Base-by-base conservation (phyloP, 768 basidiomycete species). In the Leccinum sublutescens region DNA sequence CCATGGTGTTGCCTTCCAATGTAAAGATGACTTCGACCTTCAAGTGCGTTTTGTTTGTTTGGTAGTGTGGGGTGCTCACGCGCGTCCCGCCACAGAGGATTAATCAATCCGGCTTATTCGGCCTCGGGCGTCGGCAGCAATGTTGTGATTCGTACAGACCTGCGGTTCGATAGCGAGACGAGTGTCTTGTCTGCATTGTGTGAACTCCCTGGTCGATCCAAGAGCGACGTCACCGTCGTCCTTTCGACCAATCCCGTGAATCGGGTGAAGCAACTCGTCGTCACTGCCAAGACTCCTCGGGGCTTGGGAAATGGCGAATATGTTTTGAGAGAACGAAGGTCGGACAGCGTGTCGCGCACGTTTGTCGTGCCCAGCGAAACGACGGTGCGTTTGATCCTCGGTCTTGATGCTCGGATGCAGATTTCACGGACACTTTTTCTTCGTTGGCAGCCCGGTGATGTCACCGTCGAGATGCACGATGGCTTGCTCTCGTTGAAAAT, bases 131-230 rank as follows among this genome's bases (percentile, higher is more conserved):
- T 25, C 45, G 45, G n/a, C 47, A 48, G 19, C 47, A 74, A 64
- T n/a, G 78, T 79, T 65, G 67, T 77, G 62, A 83, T 87, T 61
- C 83, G 85, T 64, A 77, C 83, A 31, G 89, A 90, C 72, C 73
- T 85, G 54, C 77, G 82, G 67, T 87, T 83, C 75, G 80, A 85
- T 67, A 64, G 69, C 38, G 76, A 78, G 34, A 81, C 78, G 53
- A 78, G 78, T 69, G 67, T 78, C 40, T 74, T 89, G 65, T 80
- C 79, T 58, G 85, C 83, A 54, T 77, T 84, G 74, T 80, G 89
- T 67, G 88, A 90, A 72, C 76, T 90, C 31, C 89, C 89, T 4
- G 89, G 89, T 47, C 76, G 89, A 68, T 80, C 79, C 67, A 81
- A 77, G 61, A 70, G 71, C 61, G 84, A 88, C 65, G 64, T 91